Evolutionary conservation across 73 alveolate species (phyloP).

Genomic region (Paramecium octaurelia): DNA sequence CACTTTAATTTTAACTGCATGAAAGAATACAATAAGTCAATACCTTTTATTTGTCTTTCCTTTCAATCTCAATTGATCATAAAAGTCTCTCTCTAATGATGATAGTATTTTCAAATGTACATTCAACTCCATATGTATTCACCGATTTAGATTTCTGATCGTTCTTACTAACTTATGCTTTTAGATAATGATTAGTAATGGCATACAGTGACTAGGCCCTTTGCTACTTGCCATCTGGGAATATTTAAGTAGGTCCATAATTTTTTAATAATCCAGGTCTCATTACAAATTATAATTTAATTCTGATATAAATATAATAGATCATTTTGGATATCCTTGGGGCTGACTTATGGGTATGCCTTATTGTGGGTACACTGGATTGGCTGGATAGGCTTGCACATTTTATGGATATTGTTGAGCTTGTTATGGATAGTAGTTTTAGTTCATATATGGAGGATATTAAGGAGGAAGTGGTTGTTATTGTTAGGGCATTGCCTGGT

Average conservation of each 20-base stretch:
- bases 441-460: not conserved
- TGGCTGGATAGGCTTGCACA: not conserved
- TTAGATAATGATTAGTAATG: not conserved
- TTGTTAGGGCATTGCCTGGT: not conserved
- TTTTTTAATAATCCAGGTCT: not conserved
- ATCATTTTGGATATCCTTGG: not conserved
- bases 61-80: not conserved
- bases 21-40: not conserved
- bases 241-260: conserved; percentile 12
- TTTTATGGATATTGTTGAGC: not conserved
- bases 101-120: not conserved
- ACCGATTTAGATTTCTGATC: conserved; percentile 6
- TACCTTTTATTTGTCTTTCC: not conserved
- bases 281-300: not conserved
- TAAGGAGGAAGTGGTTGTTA: not conserved
- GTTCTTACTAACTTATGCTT: not conserved
- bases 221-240: not conserved
- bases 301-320: not conserved
- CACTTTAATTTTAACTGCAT: not conserved
- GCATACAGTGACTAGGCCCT: not conserved
- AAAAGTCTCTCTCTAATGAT: not conserved
- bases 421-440: not conserved
- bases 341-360: not conserved
- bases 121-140: conserved; percentile 29
- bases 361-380: not conserved